Evolutionary conservation across 371 early-diverging fungal species (phyloP), one percentile per base, ranked within the genome.

Genomic region (Mortierella sp.): DNA sequence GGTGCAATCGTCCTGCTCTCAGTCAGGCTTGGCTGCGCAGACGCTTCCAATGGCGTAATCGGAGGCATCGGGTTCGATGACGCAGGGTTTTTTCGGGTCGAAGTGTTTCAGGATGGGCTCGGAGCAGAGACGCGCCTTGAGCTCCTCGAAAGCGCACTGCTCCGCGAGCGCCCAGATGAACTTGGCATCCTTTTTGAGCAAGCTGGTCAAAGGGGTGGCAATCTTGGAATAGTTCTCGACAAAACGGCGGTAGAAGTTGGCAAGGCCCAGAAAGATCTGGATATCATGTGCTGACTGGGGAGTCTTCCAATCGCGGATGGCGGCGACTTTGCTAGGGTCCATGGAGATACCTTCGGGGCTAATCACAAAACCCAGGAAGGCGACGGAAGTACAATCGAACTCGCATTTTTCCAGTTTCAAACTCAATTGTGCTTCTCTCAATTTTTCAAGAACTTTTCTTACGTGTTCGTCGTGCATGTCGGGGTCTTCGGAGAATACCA

Each of bases 51-150:
- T n/a, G n/a, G n/a, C n/a, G n/a, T n/a, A n/a, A n/a, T n/a, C n/a
- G n/a, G n/a, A n/a, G n/a, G n/a, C n/a, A n/a, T n/a, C n/a, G n/a
- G n/a, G n/a, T n/a, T n/a, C n/a, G n/a, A n/a, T n/a, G n/a, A n/a
- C n/a, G n/a, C n/a, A n/a, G n/a, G n/a, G n/a, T n/a, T n/a, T n/a
- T n/a, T n/a, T n/a, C n/a, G n/a, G n/a, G n/a, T n/a, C n/a, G n/a
- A n/a, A n/a, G n/a, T n/a, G n/a, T n/a, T n/a, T n/a, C n/a, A n/a
- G n/a, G n/a, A n/a, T n/a, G n/a, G n/a, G n/a, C n/a, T 28, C 0
- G 51, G 52, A 59, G 52, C 53, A 71, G 88, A 89, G n/a, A 80
- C 62, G 69, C 88, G 90, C 62, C 91, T 93, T 68, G 1, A 70
- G 53, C 11, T 86, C 85, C 1, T 60, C 69, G 18, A 70, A 80